Percentiles rank a stretch among this genome's conserved stretches.
phyloP scores from a whole-genome alignment of 495 filamentous ascomycete species.

The Tetracladium marchalianum region DNA sequence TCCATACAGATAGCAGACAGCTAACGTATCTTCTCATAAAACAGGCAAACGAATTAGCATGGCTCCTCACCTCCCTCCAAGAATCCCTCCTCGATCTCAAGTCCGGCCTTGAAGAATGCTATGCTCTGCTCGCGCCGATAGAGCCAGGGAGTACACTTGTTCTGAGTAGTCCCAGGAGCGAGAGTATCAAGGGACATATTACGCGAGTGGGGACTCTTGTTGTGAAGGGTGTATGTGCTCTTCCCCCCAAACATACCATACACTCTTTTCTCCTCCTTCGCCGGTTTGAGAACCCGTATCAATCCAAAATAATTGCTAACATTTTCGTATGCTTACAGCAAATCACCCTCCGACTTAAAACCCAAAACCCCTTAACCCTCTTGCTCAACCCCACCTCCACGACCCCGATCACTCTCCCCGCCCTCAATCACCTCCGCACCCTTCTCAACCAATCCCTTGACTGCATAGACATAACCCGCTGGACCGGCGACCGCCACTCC shows the following conservation, averaged over 20 bases:
- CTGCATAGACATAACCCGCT: slow-evolving; percentile 65
- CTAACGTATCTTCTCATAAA: slow-evolving; percentile 6
- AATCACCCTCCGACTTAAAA: slow-evolving; percentile 38
- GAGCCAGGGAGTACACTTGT: slow-evolving; percentile 81
- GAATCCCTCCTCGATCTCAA: slow-evolving; percentile 68
- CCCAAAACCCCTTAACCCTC: slow-evolving; percentile 38
- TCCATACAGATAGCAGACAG: not conserved
- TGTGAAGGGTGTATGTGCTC: slow-evolving; percentile 59
- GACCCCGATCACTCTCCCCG: slow-evolving; percentile 47
- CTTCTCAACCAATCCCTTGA: slow-evolving; percentile 72
- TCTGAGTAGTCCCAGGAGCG: slow-evolving; percentile 75
- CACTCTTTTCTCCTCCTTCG: not conserved
- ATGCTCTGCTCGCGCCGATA: slow-evolving; percentile 66
- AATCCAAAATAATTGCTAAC: slow-evolving; percentile 1
- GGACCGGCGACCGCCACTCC: slow-evolving; percentile 44
- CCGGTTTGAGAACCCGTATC: slow-evolving; percentile 13
- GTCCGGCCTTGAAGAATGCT: slow-evolving; percentile 81
- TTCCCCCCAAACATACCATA: not conserved
- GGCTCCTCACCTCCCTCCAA: slow-evolving; percentile 74
- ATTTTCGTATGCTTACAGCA: slow-evolving; percentile 19
- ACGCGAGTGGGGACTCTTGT: slow-evolving; percentile 71
- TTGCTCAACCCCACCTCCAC: slow-evolving; percentile 37
- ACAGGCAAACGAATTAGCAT: slow-evolving; percentile 70
- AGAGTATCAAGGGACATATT: slow-evolving; percentile 84
- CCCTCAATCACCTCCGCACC: slow-evolving; percentile 58